phyloP scores from a whole-genome alignment of 2,329 filamentous ascomycete genomes.

The Pseudomassariella vexata region DNA sequence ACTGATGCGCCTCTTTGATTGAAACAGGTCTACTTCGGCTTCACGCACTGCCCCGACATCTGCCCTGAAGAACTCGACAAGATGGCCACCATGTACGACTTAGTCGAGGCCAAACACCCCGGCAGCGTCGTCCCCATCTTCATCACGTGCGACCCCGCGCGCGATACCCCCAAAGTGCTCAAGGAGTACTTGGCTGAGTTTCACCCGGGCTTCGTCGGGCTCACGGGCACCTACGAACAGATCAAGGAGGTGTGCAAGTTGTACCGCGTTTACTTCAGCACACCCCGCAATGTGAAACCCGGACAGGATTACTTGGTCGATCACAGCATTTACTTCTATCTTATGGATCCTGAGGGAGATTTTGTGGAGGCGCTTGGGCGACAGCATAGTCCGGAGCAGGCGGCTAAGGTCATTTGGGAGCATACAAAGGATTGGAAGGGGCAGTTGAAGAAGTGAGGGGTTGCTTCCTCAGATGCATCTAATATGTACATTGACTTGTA shows the following conservation, averaged over 20 bases:
- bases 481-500: too few relatives aligned
- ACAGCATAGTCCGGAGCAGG: constrained; percentile 86
- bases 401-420: constrained; percentile 74
- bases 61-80: constrained; percentile 99
- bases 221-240: constrained; percentile 91
- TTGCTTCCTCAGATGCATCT: too few relatives aligned
- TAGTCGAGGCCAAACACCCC: constrained; percentile 47
- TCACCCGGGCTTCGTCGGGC: constrained; percentile 75
- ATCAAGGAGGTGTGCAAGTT: constrained; percentile 93
- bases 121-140: constrained; percentile 70
- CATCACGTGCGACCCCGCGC: constrained; percentile 89
- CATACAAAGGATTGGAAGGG: constrained; percentile 66
- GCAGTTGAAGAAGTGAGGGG: constrained; percentile 7
- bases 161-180: constrained; percentile 80
- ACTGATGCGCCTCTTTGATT: constrained; percentile 1
- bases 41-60: constrained; percentile 97
- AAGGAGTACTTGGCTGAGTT: constrained; percentile 88
- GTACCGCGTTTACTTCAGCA: constrained; percentile 96
- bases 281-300: constrained; percentile 78
- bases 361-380: constrained; percentile 96
- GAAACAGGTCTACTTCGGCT: constrained; percentile 90
- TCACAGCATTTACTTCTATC: constrained; percentile 98
- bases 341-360: constrained; percentile 98
- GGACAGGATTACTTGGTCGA: constrained; percentile 97
- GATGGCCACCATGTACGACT: constrained; percentile 93